A percentile compares a stretch with the other conserved stretches of the same genome.
Evolutionary conservation across 2,329 filamentous ascomycete species (phyloP).

Genomic region (Diatrype stigma): DNA sequence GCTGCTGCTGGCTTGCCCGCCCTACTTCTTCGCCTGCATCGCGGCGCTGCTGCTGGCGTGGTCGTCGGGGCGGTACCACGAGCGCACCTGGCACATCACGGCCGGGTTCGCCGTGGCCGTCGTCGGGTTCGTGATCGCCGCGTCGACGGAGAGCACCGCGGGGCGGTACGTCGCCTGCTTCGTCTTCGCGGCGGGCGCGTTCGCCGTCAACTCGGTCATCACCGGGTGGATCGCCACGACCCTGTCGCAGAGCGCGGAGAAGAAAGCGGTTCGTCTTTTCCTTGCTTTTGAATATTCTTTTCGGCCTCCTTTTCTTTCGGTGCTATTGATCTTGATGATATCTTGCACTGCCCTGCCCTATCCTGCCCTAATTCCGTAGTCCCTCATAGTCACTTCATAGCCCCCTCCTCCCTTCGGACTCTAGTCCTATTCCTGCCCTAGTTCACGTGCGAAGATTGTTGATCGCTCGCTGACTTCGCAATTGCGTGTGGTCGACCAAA

Average conservation of each 20-base stretch:
- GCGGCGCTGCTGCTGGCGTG: slow-evolving; percentile 44
- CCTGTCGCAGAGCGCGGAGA: slow-evolving; percentile 42
- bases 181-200: slow-evolving; percentile 37
- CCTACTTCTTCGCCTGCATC: slow-evolving; percentile 45
- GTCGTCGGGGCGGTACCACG: slow-evolving; percentile 44
- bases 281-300: background rate
- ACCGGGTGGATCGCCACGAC: slow-evolving; percentile 41
- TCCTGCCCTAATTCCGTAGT: too few relatives aligned
- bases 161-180: slow-evolving; percentile 38
- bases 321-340: too few relatives aligned
- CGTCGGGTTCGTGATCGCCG: slow-evolving; percentile 34
- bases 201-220: slow-evolving; percentile 41
- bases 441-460: background rate
- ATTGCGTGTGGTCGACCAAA: background rate
- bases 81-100: slow-evolving; percentile 47
- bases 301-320: too few relatives aligned
- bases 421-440: too few relatives aligned
- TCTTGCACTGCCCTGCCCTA: too few relatives aligned
- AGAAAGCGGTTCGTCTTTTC: slow-evolving; percentile 36
- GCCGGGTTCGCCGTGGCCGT: slow-evolving; percentile 36
- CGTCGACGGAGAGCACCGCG: slow-evolving; percentile 31
- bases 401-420: too few relatives aligned
- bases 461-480: background rate
- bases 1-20: slow-evolving; percentile 48
- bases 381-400: too few relatives aligned